phyloP scores from a whole-genome alignment of 1,284 basidiomycete genomes.

The Microbotryum scabiosae region DNA sequence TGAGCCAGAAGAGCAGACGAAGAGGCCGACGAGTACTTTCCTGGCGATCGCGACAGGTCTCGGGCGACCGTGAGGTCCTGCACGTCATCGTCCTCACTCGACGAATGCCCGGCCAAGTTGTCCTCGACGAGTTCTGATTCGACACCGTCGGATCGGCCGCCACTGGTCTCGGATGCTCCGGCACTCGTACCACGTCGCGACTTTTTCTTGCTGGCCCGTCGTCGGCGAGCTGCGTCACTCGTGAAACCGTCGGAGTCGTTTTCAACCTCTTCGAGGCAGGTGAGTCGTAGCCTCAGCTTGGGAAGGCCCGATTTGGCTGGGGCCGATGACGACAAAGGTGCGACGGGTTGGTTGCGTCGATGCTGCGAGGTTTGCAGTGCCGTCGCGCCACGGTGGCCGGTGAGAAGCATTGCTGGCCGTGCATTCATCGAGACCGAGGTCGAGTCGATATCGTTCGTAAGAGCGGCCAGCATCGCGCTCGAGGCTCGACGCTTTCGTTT shows the following conservation, averaged over 20 bases:
- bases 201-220: conserved; percentile 28
- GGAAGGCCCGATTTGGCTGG: conserved; percentile 18
- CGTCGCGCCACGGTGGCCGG: not conserved
- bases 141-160: conserved; percentile 11
- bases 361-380: not conserved
- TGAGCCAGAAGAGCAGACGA: conserved; percentile 28
- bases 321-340: conserved; percentile 6
- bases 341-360: conserved; percentile 6
- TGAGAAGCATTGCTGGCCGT: not conserved
- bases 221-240: conserved; percentile 24
- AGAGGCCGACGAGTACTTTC: conserved; percentile 18
- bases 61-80: not conserved
- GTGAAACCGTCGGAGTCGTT: conserved; percentile 28
- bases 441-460: not conserved
- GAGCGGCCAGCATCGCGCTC: conserved; percentile 27
- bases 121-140: conserved; percentile 4
- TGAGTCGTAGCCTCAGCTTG: conserved; percentile 21
- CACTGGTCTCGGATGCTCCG: conserved; percentile 1
- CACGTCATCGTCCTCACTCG: conserved; percentile 1
- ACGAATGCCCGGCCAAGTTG: not conserved
- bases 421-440: conserved; percentile 1
- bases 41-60: not conserved
- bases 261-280: conserved; percentile 24
- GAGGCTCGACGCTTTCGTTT: conserved; percentile 30
- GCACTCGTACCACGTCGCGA: conserved; percentile 21